Percentiles rank a stretch among this genome's conserved stretches.
phyloP scores from a whole-genome alignment of 1,284 basidiomycete species.

The Ustilago lituana region DNA sequence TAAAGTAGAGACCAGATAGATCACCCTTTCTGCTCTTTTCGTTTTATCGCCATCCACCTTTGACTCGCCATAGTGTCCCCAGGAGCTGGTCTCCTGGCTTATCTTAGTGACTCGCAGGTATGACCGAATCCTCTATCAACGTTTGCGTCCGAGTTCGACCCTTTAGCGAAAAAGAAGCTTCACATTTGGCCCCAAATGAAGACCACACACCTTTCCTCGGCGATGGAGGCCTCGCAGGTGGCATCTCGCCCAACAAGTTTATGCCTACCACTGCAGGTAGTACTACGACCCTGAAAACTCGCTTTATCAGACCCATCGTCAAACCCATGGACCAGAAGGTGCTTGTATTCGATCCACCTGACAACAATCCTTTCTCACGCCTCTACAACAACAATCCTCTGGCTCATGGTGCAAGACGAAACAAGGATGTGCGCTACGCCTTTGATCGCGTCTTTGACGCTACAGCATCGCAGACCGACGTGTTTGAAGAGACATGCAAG shows the following conservation, averaged over 20 bases:
- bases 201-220: constrained; percentile 63
- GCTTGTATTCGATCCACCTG: constrained; percentile 66
- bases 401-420: constrained; percentile 37
- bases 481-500: constrained; percentile 62
- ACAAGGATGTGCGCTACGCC: constrained; percentile 63
- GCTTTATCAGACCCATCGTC: constrained; percentile 63
- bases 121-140: constrained; percentile 49
- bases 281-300: constrained; percentile 29
- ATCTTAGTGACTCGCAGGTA: neutral
- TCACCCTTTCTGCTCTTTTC: neutral
- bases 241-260: constrained; percentile 53
- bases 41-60: no score
- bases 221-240: constrained; percentile 62
- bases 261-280: constrained; percentile 17
- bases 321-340: constrained; percentile 64
- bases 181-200: constrained; percentile 57
- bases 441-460: constrained; percentile 65
- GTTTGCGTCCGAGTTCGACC: constrained; percentile 64
- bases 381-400: constrained; percentile 39
- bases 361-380: constrained; percentile 53
- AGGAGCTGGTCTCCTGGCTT: constrained; percentile 23
- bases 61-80: neutral
- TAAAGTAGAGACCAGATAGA: no score
- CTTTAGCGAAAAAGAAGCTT: constrained; percentile 60
- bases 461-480: constrained; percentile 54